These are phyloP conservation scores for Solanum acaule DNA, from an alignment of 257 asterid species.

Conservation along the genomic window DNA sequence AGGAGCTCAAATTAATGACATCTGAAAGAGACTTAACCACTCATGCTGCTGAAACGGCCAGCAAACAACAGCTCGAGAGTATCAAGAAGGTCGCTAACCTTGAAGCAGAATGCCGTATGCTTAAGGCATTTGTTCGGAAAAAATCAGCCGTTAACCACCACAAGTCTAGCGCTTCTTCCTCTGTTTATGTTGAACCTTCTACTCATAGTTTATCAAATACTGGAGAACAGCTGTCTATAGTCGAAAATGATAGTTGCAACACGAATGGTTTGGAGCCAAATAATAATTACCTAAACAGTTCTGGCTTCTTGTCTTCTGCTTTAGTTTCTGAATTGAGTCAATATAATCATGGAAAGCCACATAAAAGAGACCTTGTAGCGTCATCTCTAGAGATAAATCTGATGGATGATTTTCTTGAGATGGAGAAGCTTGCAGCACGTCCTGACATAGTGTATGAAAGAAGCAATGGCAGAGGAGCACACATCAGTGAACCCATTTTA, in stretches of 20 bases:
- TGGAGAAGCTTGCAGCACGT: slow-evolving; percentile 67
- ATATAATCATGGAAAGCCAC: slow-evolving; percentile 15
- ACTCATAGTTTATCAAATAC: slow-evolving; percentile 53
- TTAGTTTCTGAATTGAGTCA: slow-evolving; percentile 12
- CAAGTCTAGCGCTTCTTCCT: slow-evolving; percentile 34
- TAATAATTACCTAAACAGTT: slow-evolving; percentile 2
- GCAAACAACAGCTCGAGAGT: slow-evolving; percentile 69
- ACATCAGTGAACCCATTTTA: slow-evolving; percentile 8
- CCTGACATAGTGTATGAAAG: slow-evolving; percentile 5
- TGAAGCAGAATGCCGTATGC: slow-evolving; percentile 74
- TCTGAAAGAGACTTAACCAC: slow-evolving; percentile 55
- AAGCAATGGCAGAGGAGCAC: slow-evolving; percentile 2
- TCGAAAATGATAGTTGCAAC: slow-evolving; percentile 22
- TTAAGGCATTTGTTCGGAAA: slow-evolving; percentile 45
- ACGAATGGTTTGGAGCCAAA: slow-evolving; percentile 21
- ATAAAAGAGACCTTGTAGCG: slow-evolving; percentile 19
- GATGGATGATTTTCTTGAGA: slow-evolving; percentile 80
- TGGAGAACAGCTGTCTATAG: slow-evolving; percentile 32
- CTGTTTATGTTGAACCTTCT: slow-evolving; percentile 34
- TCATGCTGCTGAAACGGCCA: slow-evolving; percentile 69
- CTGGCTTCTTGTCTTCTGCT: slow-evolving; percentile 1
- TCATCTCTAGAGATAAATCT: slow-evolving; percentile 51
- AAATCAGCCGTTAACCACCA: slow-evolving; percentile 19
- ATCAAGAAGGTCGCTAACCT: slow-evolving; percentile 51
- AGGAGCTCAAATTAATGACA: slow-evolving; percentile 48